Percentiles rank a stretch among this genome's conserved stretches.
Evolutionary conservation across 2,329 filamentous ascomycete species (phyloP).

Genomic region (Plectosphaerella plurivora): DNA sequence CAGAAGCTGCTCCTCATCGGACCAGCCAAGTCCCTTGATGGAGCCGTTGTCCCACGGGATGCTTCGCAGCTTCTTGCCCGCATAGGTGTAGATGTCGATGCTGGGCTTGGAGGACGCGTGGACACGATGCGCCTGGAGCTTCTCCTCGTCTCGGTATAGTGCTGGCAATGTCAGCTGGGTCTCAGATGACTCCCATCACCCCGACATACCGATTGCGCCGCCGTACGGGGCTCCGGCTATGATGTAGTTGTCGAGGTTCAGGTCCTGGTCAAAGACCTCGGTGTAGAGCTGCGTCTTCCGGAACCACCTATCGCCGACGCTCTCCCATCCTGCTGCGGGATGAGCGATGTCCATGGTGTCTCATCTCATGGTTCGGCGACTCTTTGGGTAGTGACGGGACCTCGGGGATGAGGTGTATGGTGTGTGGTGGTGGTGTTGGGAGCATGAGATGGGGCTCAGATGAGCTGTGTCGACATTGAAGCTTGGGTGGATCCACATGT

Average conservation of each 20-base stretch:
- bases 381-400: not conserved
- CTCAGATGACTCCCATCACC: too few relatives aligned
- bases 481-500: not conserved
- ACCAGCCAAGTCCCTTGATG: conserved; percentile 91
- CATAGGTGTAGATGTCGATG: conserved; percentile 92
- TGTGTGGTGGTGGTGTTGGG: not conserved
- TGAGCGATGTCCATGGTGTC: conserved; percentile 52
- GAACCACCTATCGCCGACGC: conserved; percentile 89
- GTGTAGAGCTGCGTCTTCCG: conserved; percentile 93
- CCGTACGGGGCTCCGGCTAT: conserved; percentile 89
- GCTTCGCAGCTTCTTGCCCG: conserved; percentile 79
- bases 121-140: conserved; percentile 73
- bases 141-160: conserved; percentile 82
- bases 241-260: conserved; percentile 93
- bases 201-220: conserved; percentile 76
- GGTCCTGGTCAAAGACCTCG: conserved; percentile 84
- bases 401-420: not conserved
- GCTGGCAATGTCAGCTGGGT: conserved; percentile 47
- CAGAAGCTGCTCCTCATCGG: conserved; percentile 87
- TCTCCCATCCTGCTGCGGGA: conserved; percentile 89
- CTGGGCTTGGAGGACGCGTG: conserved; percentile 69
- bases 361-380: conserved; percentile 18
- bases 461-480: not conserved
- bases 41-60: conserved; percentile 92
- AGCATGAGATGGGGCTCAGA: not conserved